Evolutionary conservation across 176 grass and related monocot species (phyloP), one percentile per base, ranked within the genome.

Genomic region (Lolium multiflorum): DNA sequence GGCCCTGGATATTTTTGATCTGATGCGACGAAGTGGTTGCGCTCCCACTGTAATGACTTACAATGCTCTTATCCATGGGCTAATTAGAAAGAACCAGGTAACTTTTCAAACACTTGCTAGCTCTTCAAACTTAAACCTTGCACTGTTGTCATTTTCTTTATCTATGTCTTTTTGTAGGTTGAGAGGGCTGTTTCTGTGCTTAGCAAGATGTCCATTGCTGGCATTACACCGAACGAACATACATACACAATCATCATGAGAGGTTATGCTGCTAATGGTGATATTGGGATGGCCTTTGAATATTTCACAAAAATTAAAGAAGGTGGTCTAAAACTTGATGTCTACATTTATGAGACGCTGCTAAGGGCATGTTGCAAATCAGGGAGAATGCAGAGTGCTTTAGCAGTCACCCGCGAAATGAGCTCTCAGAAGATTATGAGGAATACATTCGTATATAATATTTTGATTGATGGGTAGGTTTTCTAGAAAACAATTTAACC

Each of bases 301-400:
- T 98, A 98, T 87, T 98, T 98, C 86, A 96, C 60, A 31, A 98
- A 91, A 83, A 95, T 95, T 25, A 98, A 98, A 87, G 93, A 94
- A 58, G 81, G 84, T 38, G 93, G 91, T 50, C 62, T 98, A 80
- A 93, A 92, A 52, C 82, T 98, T 9, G 93, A 98, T 82, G 90
- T 95, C 74, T 98, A 89, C 85, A 95, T 95, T 70, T 98, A 98
- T 18, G 96, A 98, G 90, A 91, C 89, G 73, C 81, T 96, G 78
- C 80, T 98, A 16, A 98, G 91, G 77, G 93, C 96, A 15, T 98
- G 96, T 60, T 98, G 96, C 75, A 98, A 98, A 80, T 95, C 93
- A n/a, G 96, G 96, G 82, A 85, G 96, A 57, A 98, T 96, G 94
- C 97, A 96, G 81, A 98, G 97, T 77, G 94, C 97, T 71, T 89